phyloP scores from a whole-genome alignment of 139 green algal genomes.

The Auxenochlorella pyrenoidosa region DNA sequence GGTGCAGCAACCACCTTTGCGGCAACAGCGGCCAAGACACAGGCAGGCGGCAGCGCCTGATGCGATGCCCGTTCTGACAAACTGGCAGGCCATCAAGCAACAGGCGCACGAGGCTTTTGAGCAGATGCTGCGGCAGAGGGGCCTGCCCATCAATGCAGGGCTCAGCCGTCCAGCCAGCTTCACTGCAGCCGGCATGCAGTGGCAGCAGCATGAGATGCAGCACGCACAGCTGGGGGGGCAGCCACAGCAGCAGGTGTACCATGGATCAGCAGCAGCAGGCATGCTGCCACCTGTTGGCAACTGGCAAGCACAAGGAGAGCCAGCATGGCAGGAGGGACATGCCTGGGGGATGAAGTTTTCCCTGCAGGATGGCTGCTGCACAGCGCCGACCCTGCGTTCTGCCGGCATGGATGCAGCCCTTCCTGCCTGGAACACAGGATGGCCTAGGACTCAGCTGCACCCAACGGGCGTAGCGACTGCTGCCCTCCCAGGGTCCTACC shows the following conservation, averaged over 20 bases:
- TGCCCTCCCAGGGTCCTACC: too few species aligned
- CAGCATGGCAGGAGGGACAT: too few species aligned
- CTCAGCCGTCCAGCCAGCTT: conserved; percentile 28
- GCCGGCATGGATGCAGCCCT: neutral
- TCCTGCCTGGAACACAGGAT: neutral
- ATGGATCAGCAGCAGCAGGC: neutral
- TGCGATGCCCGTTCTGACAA: neutral
- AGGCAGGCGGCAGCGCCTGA: neutral
- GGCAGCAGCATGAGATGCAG: neutral
- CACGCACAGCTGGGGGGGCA: neutral
- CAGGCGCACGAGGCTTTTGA: conserved; percentile 28
- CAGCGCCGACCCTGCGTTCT: neutral
- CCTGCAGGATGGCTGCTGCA: neutral
- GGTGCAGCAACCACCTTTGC: neutral
- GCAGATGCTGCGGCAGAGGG: conserved; percentile 6
- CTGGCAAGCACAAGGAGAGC: neutral
- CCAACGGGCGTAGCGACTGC: neutral
- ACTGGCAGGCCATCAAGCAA: conserved; percentile 33
- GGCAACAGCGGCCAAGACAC: neutral
- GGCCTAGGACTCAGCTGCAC: neutral
- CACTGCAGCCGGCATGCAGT: neutral
- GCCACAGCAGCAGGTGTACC: neutral
- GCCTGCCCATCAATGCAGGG: conserved; percentile 28
- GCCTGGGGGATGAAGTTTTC: neutral
- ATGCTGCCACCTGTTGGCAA: neutral